phyloP scores from a whole-genome alignment of 148 eudicot species.

The Polygonum maritimum region DNA sequence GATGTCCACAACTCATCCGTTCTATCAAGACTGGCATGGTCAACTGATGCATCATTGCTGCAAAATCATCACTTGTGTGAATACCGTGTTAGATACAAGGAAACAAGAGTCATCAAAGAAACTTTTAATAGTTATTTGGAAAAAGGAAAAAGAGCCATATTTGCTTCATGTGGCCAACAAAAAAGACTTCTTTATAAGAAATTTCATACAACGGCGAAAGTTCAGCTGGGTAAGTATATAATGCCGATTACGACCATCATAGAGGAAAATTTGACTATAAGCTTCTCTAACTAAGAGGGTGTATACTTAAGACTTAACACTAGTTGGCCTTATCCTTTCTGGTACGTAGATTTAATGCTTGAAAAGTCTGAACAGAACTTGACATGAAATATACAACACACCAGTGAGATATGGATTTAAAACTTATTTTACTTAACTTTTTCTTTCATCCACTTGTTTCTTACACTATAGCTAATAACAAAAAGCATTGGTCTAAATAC shows the following conservation, averaged over 20 bases:
- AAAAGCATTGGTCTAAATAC: neutral
- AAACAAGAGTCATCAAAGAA: neutral
- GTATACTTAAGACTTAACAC: neutral
- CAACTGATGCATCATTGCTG: conserved; percentile 53
- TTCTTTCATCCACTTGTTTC: neutral
- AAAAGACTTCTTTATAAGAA: neutral
- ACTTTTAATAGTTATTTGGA: neutral
- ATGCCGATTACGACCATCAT: neutral
- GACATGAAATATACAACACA: neutral
- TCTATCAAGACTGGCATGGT: conserved; percentile 38
- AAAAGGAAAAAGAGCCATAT: neutral
- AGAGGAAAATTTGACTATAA: neutral
- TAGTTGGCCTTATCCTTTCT: neutral
- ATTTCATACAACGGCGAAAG: neutral
- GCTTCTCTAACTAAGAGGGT: neutral
- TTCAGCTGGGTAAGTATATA: neutral
- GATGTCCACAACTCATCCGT: conserved; percentile 56
- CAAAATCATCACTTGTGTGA: conserved; percentile 70
- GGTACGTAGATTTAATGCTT: neutral
- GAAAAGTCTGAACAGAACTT: neutral
- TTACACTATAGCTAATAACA: neutral
- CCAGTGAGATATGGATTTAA: neutral
- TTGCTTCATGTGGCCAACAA: neutral
- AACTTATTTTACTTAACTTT: neutral
- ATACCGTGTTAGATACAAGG: conserved; percentile 36